Evolutionary conservation across 768 basidiomycete genomes (phyloP).

Genomic region (Collybia nuda): DNA sequence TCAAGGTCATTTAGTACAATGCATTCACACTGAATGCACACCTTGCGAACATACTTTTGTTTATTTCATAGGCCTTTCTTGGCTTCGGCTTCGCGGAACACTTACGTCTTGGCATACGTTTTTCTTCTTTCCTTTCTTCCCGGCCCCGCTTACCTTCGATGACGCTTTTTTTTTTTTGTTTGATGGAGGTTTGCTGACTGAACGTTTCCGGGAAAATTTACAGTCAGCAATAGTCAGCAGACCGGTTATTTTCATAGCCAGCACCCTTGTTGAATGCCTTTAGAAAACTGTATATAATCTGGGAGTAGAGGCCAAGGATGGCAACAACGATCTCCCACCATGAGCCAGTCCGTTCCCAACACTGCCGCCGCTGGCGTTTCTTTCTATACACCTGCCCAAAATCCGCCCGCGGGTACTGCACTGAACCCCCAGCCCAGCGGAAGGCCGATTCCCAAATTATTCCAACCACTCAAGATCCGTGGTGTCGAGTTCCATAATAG

Average conservation of each 20-base stretch:
- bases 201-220: too few species aligned
- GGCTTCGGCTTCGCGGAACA: too few species aligned
- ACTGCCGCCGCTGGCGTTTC: slow-evolving; percentile 12
- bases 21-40: too few species aligned
- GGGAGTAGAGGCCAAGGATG: background rate
- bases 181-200: too few species aligned
- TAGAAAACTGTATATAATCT: too few species aligned
- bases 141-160: too few species aligned
- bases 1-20: too few species aligned
- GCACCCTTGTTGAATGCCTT: background rate
- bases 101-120: too few species aligned
- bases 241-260: background rate
- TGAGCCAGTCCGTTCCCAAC: slow-evolving; percentile 15
- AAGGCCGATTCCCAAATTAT: slow-evolving; percentile 34
- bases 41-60: too few species aligned
- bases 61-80: too few species aligned
- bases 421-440: slow-evolving; percentile 36
- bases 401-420: slow-evolving; percentile 43
- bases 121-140: too few species aligned
- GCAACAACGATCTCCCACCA: background rate
- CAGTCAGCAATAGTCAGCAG: background rate
- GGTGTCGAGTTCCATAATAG: slow-evolving; percentile 54
- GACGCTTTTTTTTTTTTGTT: too few species aligned
- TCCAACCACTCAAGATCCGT: slow-evolving; percentile 56
- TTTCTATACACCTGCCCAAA: slow-evolving; percentile 47